Percentiles rank a stretch among this genome's conserved stretches.
These are phyloP conservation scores for Boletus tomentosulus DNA, from an alignment of 768 basidiomycete genomes.

Conservation along the genomic window DNA sequence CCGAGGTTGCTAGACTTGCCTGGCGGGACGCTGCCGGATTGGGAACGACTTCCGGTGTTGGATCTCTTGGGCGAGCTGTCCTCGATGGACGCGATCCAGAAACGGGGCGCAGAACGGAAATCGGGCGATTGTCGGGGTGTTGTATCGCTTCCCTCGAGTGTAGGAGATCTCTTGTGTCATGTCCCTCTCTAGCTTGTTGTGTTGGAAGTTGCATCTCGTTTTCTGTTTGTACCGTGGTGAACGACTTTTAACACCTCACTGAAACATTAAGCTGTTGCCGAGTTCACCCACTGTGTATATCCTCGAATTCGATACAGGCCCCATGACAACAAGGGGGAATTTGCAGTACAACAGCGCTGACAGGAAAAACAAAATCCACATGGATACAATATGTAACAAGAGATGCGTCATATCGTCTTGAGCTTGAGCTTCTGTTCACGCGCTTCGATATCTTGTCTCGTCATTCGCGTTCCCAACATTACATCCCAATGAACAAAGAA, in stretches of 20 bases:
- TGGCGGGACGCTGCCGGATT: slow-evolving; percentile 44
- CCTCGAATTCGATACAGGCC: neutral
- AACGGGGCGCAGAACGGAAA: slow-evolving; percentile 32
- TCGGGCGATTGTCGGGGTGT: slow-evolving; percentile 31
- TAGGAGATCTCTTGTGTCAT: slow-evolving; percentile 24
- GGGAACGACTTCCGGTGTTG: slow-evolving; percentile 58
- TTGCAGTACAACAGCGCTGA: neutral
- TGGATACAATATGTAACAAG: too few relatives aligned
- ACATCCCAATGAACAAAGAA: slow-evolving; percentile 95
- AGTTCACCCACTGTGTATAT: too few relatives aligned
- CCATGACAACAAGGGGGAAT: neutral
- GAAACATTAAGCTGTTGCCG: neutral
- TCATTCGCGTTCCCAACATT: slow-evolving; percentile 81
- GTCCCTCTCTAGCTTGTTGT: slow-evolving; percentile 5
- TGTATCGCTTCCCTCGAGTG: slow-evolving; percentile 17
- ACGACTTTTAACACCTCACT: too few relatives aligned
- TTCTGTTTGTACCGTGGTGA: too few relatives aligned
- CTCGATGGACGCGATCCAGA: slow-evolving; percentile 33
- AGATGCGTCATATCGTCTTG: slow-evolving; percentile 16
- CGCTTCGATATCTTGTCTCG: slow-evolving; percentile 57
- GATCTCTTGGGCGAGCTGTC: slow-evolving; percentile 57
- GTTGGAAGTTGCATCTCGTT: neutral
- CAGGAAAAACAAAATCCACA: too few relatives aligned
- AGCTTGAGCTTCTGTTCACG: slow-evolving; percentile 39
- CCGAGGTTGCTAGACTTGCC: slow-evolving; percentile 57